Evolutionary conservation across 176 grass and related monocot species (phyloP).

Genomic region (Musa schizocarpa): DNA sequence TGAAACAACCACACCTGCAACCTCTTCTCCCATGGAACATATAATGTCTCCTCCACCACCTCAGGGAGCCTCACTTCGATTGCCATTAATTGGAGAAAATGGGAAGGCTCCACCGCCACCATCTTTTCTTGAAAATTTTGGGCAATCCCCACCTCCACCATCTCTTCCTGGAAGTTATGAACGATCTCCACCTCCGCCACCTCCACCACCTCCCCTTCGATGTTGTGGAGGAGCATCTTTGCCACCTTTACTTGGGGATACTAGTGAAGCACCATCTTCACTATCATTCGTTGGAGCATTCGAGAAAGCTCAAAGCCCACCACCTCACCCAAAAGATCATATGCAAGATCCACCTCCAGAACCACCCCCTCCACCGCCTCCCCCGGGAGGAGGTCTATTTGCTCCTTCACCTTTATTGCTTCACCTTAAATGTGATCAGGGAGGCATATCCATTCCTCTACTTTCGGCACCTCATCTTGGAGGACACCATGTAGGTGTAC

Average conservation of each 20-base stretch:
- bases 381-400: no score
- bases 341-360: neutral
- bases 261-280: neutral
- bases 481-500: no score
- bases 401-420: no score
- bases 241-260: neutral
- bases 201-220: neutral
- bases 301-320: neutral
- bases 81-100: no score
- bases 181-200: neutral
- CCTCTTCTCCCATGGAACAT: neutral
- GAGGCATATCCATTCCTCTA: no score
- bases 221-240: neutral
- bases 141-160: neutral
- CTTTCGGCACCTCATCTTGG: no score
- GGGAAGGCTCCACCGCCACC: constrained; percentile 2
- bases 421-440: no score
- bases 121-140: neutral
- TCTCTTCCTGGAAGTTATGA: neutral
- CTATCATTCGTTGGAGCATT: neutral
- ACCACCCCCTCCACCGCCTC: neutral
- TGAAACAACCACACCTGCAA: neutral
- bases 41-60: neutral
- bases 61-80: neutral
- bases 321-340: neutral